Base-by-base conservation (phyloP, 2,329 filamentous ascomycete species). In the Alternaria sp. region DNA sequence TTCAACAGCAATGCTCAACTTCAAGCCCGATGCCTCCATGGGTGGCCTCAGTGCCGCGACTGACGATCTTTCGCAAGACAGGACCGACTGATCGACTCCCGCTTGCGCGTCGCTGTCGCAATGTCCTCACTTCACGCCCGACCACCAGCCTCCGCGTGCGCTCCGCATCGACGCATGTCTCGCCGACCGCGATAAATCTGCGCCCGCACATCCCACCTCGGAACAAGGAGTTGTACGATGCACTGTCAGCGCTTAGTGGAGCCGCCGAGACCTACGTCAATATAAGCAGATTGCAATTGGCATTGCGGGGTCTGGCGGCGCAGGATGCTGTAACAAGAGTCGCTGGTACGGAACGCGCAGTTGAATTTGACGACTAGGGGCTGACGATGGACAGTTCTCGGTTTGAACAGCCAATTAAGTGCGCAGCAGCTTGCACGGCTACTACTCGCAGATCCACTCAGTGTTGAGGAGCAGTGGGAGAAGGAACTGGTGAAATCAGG, bases 201-300 rank as follows among this genome's bases (percentile, higher is more conserved):
- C 83, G 82, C 8, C 83, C 83, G 30, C 84, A 83, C 25, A 83
- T 89, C 3, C 87, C 87, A 0, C 70, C 82, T n/a, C 77, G 77
- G 21, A 84, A 86, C 66, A 79, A 81, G 59, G 86, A 90, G 68
- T 86, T 93, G 6, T 84, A 90, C 65, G 79, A 84, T 46, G 83
- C 87, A 3, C 82, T 94, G 0, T 77, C 84, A 2, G 84, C 87
- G 21, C 83, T 95, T 3, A 85, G 91, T 71, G 86, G 86, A 55
- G 82, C 87, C 53, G 88, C 88, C 2, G 84, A 87, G 23, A 86
- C 84, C 61, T 86, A 89, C 70, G 84, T 92, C 57, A 91, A 91
- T 72, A 84, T 90, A n/a, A 88, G 90, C 28, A 85, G 90, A 59
- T 76, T 94, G 49, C 90, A 92, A 78, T 86, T 95, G 70, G 92